Conservation (phyloP, 257 asterid species). For the Solanum bukasovii region DNA sequence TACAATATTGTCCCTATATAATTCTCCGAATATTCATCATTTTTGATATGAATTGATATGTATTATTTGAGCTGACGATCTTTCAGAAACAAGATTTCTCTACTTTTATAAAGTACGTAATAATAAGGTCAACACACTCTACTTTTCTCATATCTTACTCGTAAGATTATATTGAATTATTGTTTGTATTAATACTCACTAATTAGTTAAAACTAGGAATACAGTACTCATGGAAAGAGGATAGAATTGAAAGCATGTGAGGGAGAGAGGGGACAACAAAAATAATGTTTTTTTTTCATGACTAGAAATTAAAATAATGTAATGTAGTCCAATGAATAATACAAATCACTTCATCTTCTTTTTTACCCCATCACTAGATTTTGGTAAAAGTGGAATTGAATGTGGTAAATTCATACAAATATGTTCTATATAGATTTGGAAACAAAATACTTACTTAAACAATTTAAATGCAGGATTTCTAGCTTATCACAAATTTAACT, state of each 20-base stretch:
- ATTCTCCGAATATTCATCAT: too few relatives aligned
- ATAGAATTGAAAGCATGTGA: not conserved
- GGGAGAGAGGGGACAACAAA: not conserved
- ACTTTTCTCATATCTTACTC: too few relatives aligned
- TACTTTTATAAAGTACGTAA: too few relatives aligned
- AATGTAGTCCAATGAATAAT: not conserved
- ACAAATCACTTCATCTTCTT: not conserved
- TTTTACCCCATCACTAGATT: not conserved
- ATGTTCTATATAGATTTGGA: not conserved
- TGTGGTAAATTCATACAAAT: not conserved
- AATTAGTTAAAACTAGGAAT: not conserved
- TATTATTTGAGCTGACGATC: fast-evolving
- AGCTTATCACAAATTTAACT: not conserved
- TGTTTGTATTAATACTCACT: not conserved
- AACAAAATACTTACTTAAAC: not conserved
- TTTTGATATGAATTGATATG: too few relatives aligned
- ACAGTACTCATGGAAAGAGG: not conserved
- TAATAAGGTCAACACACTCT: too few relatives aligned
- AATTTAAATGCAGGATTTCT: not conserved
- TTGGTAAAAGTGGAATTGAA: not conserved
- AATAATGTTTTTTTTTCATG: not conserved
- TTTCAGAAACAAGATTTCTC: fast-evolving
- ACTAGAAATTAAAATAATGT: not conserved
- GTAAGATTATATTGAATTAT: too few relatives aligned
- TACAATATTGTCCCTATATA: not conserved